These are phyloP conservation scores for Naganishia cerealis DNA, from an alignment of 1,284 basidiomycete species.

Conservation along the genomic window DNA sequence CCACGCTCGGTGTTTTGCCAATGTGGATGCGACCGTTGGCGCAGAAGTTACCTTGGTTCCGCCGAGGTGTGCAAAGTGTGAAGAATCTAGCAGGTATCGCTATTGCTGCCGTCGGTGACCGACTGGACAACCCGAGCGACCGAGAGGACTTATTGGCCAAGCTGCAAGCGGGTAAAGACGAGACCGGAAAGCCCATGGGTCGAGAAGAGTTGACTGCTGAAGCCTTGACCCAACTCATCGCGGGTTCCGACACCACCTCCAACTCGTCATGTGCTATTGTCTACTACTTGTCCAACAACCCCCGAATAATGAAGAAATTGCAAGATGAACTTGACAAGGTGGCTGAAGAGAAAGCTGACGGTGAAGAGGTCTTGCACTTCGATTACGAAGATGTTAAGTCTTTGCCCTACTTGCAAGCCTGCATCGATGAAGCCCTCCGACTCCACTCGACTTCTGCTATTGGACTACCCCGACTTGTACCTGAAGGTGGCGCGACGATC, in stretches of 20 bases:
- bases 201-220: constrained; percentile 80
- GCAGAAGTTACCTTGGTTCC: constrained; percentile 72
- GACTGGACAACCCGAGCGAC: constrained; percentile 60
- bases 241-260: constrained; percentile 78
- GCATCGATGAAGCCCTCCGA: constrained; percentile 78
- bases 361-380: constrained; percentile 61
- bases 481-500: constrained; percentile 44
- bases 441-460: constrained; percentile 72
- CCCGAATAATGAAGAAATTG: constrained; percentile 66
- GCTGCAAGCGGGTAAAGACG: constrained; percentile 73
- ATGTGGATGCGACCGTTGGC: constrained; percentile 66
- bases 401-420: constrained; percentile 73
- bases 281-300: constrained; percentile 74
- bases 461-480: constrained; percentile 75
- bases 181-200: constrained; percentile 74
- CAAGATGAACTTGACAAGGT: constrained; percentile 68
- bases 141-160: constrained; percentile 77
- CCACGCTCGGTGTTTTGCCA: constrained; percentile 77
- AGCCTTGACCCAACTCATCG: constrained; percentile 79
- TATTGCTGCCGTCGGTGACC: constrained; percentile 73
- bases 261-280: constrained; percentile 83
- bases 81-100: constrained; percentile 76
- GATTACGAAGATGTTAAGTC: constrained; percentile 65
- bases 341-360: constrained; percentile 49
- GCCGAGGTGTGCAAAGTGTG: constrained; percentile 67